These are phyloP conservation scores for Closterium sp. DNA, from an alignment of 139 green algal genomes.

Conservation along the genomic window DNA sequence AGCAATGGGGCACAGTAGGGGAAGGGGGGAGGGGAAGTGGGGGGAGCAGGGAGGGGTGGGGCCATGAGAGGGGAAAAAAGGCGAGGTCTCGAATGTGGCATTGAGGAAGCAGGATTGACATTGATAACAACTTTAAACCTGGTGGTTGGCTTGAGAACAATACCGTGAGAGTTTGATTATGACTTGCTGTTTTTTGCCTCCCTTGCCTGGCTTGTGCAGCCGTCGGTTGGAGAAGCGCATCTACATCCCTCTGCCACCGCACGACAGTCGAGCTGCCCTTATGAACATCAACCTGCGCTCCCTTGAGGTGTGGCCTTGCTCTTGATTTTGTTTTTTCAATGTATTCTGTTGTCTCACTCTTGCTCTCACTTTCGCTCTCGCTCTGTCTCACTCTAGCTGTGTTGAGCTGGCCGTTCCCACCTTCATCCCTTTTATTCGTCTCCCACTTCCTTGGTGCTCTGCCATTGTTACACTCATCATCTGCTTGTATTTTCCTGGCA, in stretches of 20 bases:
- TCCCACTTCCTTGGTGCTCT: neutral
- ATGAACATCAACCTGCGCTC: conserved; percentile 78
- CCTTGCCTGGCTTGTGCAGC: conserved; percentile 4
- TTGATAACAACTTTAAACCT: neutral
- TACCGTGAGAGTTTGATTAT: neutral
- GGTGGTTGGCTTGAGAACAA: neutral
- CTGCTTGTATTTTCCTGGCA: neutral
- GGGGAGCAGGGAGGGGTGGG: neutral
- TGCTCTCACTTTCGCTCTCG: no score
- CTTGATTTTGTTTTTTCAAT: neutral
- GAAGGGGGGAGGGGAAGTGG: neutral
- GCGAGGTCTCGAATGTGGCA: neutral
- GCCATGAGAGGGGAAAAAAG: neutral
- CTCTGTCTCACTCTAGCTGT: neutral
- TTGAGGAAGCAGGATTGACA: neutral
- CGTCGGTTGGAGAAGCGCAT: conserved; percentile 91
- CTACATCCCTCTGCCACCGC: conserved; percentile 86
- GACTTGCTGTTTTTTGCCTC: neutral
- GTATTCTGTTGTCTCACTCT: neutral
- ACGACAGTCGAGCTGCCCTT: conserved; percentile 71
- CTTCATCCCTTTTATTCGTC: neutral
- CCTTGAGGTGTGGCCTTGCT: conserved; percentile 31
- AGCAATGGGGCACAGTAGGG: neutral
- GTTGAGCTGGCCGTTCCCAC: neutral
- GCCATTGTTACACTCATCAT: neutral